Percentiles rank a stretch among this genome's conserved stretches.
Evolutionary conservation across 1,284 basidiomycete species (phyloP).

Genomic region (Fomes fomentarius): DNA sequence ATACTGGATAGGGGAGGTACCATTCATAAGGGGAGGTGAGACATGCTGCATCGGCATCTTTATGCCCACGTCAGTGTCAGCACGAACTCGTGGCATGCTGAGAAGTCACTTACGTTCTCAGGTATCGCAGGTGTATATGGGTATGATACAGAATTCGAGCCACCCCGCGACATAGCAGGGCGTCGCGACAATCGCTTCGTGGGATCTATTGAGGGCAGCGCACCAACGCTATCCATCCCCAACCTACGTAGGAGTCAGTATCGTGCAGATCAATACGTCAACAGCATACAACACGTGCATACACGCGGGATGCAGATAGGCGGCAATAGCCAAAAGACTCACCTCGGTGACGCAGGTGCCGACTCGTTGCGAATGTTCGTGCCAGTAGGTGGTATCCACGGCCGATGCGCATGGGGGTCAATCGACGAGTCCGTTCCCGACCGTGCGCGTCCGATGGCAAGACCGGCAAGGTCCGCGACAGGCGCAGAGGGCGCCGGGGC

Average conservation of each 20-base stretch:
- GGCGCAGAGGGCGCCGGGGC: slow-evolving; percentile 27
- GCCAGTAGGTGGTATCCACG: slow-evolving; percentile 30
- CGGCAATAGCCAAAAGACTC: not conserved
- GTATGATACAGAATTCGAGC: slow-evolving; percentile 42
- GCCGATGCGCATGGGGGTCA: slow-evolving; percentile 26
- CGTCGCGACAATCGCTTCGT: slow-evolving; percentile 39
- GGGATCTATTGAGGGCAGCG: slow-evolving; percentile 32
- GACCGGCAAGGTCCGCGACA: slow-evolving; percentile 28
- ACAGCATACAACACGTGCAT: no score
- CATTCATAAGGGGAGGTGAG: slow-evolving; percentile 36
- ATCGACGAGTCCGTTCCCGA: slow-evolving; percentile 30
- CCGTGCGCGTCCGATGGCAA: slow-evolving; percentile 25
- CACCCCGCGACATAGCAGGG: slow-evolving; percentile 39
- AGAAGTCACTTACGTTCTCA: slow-evolving; percentile 42
- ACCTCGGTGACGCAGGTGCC: slow-evolving; percentile 27
- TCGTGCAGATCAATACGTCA: not conserved
- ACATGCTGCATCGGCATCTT: slow-evolving; percentile 36
- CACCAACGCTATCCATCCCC: slow-evolving; percentile 14
- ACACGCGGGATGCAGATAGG: no score
- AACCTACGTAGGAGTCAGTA: slow-evolving; percentile 7
- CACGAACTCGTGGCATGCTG: no score
- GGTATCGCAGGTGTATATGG: slow-evolving; percentile 43
- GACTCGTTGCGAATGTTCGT: slow-evolving; percentile 21
- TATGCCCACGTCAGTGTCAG: no score
- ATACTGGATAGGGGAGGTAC: slow-evolving; percentile 47